Evolutionary conservation across 164 flowering plant species (phyloP).

Genomic region (Litsea cubeba): DNA sequence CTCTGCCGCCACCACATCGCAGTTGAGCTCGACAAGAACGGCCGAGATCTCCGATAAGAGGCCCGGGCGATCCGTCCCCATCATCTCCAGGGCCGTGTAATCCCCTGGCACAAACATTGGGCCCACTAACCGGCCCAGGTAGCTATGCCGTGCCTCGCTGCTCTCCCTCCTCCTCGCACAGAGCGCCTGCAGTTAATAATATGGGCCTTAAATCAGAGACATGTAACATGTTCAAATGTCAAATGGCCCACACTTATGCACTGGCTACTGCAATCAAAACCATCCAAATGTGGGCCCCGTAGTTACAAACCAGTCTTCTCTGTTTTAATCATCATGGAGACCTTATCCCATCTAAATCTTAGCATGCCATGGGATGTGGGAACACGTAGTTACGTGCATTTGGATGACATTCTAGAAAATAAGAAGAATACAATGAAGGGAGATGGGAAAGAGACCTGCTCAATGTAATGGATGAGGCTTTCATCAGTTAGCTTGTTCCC

Average conservation of each 20-base stretch:
- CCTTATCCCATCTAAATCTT: too few species aligned
- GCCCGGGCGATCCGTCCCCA: conserved; percentile 64
- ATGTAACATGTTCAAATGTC: too few species aligned
- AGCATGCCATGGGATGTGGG: too few species aligned
- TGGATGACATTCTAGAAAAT: too few species aligned
- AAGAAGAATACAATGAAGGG: too few species aligned
- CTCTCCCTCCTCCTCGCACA: conserved; percentile 38
- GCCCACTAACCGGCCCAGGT: conserved; percentile 24
- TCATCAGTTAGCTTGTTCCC: conserved; percentile 75
- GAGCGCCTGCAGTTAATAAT: conserved; percentile 38
- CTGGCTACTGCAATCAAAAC: too few species aligned
- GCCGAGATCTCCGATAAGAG: conserved; percentile 77
- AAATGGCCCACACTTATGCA: too few species aligned
- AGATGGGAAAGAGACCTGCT: conserved; percentile 45
- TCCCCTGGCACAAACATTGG: conserved; percentile 32
- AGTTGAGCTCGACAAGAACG: conserved; percentile 49
- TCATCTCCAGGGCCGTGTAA: conserved; percentile 64
- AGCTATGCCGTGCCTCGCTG: conserved; percentile 14
- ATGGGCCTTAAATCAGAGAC: neutral
- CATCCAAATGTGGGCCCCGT: too few species aligned
- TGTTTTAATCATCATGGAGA: too few species aligned
- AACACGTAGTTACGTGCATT: too few species aligned
- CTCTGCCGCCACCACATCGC: conserved; percentile 61
- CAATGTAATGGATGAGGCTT: conserved; percentile 67
- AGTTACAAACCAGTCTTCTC: too few species aligned